A percentile compares a stretch with the other conserved stretches of the same genome.
These are phyloP conservation scores for Dictyostelium capitatum DNA, from an alignment of 78 protist genomes.

Conservation along the genomic window DNA sequence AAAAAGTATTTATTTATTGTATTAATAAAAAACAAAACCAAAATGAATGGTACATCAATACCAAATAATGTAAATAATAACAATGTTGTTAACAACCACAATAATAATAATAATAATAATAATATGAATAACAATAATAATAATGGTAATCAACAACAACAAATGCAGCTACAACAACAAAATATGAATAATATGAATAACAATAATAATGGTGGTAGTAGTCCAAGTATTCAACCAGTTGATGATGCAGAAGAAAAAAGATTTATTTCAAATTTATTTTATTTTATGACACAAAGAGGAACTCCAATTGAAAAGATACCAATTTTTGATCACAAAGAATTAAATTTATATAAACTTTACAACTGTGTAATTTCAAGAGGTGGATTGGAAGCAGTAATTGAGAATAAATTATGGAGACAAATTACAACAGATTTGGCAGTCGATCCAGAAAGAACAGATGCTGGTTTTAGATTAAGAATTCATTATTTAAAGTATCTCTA, in stretches of 20 bases:
- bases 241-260: slow-evolving; percentile 65
- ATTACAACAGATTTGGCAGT: slow-evolving; percentile 75
- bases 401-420: slow-evolving; percentile 79
- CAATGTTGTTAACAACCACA: background rate
- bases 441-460: slow-evolving; percentile 80
- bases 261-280: slow-evolving; percentile 33
- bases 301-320: slow-evolving; percentile 77
- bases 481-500: slow-evolving; percentile 79
- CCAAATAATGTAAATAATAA: background rate
- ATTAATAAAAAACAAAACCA: background rate
- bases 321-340: slow-evolving; percentile 78
- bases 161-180: too few species aligned
- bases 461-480: slow-evolving; percentile 75
- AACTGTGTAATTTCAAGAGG: slow-evolving; percentile 77
- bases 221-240: background rate
- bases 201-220: background rate
- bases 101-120: background rate
- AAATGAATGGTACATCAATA: background rate
- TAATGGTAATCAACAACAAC: background rate
- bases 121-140: background rate
- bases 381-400: slow-evolving; percentile 77
- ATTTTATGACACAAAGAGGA: slow-evolving; percentile 72
- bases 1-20: too few species aligned
- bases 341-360: slow-evolving; percentile 69
- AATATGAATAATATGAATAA: too few species aligned